phyloP scores from a whole-genome alignment of 2,329 filamentous ascomycete species.

The Trichoderma harzianum region DNA sequence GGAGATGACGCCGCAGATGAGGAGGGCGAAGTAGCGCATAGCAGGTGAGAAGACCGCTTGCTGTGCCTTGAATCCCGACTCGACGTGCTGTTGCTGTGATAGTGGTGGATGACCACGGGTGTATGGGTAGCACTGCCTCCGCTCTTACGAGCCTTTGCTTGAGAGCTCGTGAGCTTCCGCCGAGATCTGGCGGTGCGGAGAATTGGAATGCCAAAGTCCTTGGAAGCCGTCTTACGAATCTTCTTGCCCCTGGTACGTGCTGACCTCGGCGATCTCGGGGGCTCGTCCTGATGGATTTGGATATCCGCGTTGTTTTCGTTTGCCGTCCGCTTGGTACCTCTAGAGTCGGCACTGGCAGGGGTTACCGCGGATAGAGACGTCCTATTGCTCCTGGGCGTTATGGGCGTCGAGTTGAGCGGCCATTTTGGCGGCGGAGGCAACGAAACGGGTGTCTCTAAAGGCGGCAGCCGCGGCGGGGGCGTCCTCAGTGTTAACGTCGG shows the following conservation, averaged over 20 bases:
- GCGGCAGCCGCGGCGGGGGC: not conserved
- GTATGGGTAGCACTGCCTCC: not conserved
- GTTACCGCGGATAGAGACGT: slow-evolving; percentile 28
- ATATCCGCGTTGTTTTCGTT: slow-evolving; percentile 16
- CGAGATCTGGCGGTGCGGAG: slow-evolving; percentile 31
- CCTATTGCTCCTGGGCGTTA: slow-evolving; percentile 22
- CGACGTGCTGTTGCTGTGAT: slow-evolving; percentile 3
- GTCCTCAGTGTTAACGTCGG: slow-evolving; percentile 7
- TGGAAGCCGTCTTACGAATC: slow-evolving; percentile 50
- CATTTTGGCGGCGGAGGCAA: slow-evolving; percentile 25
- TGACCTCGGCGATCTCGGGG: slow-evolving; percentile 15
- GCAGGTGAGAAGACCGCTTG: slow-evolving; percentile 24
- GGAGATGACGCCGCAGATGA: slow-evolving; percentile 11
- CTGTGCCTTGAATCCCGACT: slow-evolving; percentile 25
- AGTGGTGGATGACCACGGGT: slow-evolving; percentile 14
- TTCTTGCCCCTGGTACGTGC: slow-evolving; percentile 31
- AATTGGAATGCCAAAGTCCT: slow-evolving; percentile 38
- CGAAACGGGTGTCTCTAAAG: slow-evolving; percentile 21
- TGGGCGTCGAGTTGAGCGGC: slow-evolving; percentile 25
- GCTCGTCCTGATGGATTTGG: slow-evolving; percentile 12
- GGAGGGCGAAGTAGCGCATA: not conserved
- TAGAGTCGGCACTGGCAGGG: slow-evolving; percentile 34
- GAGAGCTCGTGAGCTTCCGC: slow-evolving; percentile 25
- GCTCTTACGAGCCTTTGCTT: slow-evolving; percentile 21
- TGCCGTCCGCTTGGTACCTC: slow-evolving; percentile 50